These are phyloP conservation scores for Hypocreales sp. DNA, from an alignment of 2,329 filamentous ascomycete species.

Conservation along the genomic window DNA sequence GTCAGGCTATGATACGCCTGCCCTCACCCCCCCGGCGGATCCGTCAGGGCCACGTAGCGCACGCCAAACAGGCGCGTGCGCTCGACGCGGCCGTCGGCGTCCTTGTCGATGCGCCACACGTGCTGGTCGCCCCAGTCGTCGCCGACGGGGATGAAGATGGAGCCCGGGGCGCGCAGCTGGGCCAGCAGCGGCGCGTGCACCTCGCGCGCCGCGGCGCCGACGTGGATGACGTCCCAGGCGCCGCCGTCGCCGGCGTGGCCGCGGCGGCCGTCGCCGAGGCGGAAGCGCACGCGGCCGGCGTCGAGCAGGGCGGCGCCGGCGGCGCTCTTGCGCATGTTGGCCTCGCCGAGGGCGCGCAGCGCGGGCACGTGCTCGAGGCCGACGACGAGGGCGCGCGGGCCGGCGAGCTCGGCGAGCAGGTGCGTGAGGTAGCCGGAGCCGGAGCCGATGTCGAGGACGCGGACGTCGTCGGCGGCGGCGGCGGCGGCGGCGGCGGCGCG, in stretches of 20 bases:
- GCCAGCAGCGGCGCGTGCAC: conserved; percentile 58
- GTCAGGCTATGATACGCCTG: too few species aligned
- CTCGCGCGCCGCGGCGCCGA: conserved; percentile 68
- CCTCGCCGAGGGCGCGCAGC: conserved; percentile 44
- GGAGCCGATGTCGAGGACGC: conserved; percentile 60
- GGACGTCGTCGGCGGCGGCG: conserved; percentile 22
- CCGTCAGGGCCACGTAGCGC: conserved; percentile 62
- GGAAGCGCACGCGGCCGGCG: conserved; percentile 51
- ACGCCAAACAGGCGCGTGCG: conserved; percentile 54
- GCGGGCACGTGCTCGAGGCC: conserved; percentile 60
- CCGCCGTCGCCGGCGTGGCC: conserved; percentile 38
- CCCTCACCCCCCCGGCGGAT: too few species aligned
- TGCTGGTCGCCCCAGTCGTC: conserved; percentile 40
- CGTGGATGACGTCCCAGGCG: conserved; percentile 87
- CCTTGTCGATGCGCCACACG: conserved; percentile 63
- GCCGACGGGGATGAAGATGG: conserved; percentile 66
- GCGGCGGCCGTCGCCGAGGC: conserved; percentile 58
- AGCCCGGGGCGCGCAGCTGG: conserved; percentile 66
- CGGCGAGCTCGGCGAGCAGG: conserved; percentile 66
- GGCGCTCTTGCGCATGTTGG: conserved; percentile 49
- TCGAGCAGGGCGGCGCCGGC: conserved; percentile 45
- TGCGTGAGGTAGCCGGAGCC: conserved; percentile 79
- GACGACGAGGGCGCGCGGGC: conserved; percentile 36
- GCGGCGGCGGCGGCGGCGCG: conserved; percentile 13
- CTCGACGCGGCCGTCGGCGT: conserved; percentile 42